Base-by-base conservation (phyloP, 2,329 filamentous ascomycete species). In the Fusarium cyanostomum region DNA sequence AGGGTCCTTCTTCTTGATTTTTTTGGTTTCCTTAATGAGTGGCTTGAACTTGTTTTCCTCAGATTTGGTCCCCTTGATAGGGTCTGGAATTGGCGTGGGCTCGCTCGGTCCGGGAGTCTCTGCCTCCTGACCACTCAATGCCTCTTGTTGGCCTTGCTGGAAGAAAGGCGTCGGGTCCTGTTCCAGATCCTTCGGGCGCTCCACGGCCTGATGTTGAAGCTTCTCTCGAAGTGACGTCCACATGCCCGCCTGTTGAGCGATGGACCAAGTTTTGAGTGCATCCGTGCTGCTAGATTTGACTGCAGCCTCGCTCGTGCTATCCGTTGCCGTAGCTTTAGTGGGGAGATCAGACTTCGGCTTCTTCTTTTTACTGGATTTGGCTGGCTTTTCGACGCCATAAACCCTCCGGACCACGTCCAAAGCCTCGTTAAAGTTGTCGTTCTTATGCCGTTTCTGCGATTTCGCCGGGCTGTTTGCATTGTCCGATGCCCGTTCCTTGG, bases 221-320 rank as follows among this genome's bases (percentile, higher is more conserved):
- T 59, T 72, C 10, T 73, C 65, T 35, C 64, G 67, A 3, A 75
- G 58, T 3, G 74, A 72, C 2, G 67, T 72, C 72, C 74, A 75
- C 15, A 65, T 30, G 12, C 64, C 68, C n/a, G 56, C 24, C 9
- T 56, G 24, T 12, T 56, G 53, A 24, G 12, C 42, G 18, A 46
- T 28, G 18, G 30, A 13, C 27, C 8, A 48, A 7, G 26, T 37
- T 31, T 42, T 39, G 12, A 30, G 10, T 18, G 41, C 30, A 24
- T 38, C 37, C 7, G 34, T 21, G 13, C 34, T 35, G 26, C 3
- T 26, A 39, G 27, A 35, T 33, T 49, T 16, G 10, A 24, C 11
- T 21, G 15, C 15, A 39, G 21, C 26, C 48, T 51, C 27, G 15
- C 24, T 39, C n/a, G 33, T 27, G 16, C 33, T 18, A n/a, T 21